Conservation (phyloP, 768 basidiomycete genomes). For the Lentinula sp. region DNA sequence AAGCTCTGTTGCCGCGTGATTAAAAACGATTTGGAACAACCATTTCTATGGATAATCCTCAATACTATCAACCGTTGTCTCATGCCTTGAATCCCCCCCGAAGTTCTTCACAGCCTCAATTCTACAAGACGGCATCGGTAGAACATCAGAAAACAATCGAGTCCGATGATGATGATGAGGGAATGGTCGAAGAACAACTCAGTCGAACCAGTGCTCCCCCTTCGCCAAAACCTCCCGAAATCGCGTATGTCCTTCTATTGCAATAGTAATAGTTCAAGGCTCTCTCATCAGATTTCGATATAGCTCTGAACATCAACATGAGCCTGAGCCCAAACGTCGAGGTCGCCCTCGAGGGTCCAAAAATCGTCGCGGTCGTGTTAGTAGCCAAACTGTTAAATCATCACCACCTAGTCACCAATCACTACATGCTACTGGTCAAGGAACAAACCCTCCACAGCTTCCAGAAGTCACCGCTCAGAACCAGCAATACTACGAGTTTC, state of each 20-base stretch:
- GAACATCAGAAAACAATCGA: conserved; percentile 57
- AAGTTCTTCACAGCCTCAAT: conserved; percentile 6
- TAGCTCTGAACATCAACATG: conserved; percentile 11
- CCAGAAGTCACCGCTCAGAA: conserved; percentile 56
- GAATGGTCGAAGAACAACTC: conserved; percentile 65
- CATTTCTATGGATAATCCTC: conserved; percentile 56
- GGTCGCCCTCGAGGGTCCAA: conserved; percentile 79
- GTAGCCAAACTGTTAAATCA: conserved; percentile 13
- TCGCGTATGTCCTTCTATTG: conserved; percentile 10
- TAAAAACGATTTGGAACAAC: not conserved
- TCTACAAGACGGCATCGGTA: conserved; percentile 20
- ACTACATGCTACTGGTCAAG: not conserved
- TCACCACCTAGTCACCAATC: not conserved
- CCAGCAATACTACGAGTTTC: conserved; percentile 80
- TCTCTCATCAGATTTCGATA: not conserved
- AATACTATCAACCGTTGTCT: conserved; percentile 77
- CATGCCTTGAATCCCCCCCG: conserved; percentile 65
- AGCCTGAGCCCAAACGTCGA: conserved; percentile 55
- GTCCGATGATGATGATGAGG: conserved; percentile 73
- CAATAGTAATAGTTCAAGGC: not conserved
- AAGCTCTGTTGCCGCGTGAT: not conserved
- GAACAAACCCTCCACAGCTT: conserved; percentile 13
- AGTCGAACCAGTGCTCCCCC: conserved; percentile 33
- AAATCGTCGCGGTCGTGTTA: conserved; percentile 49
- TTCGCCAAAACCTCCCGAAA: conserved; percentile 22